A percentile compares a stretch with the other conserved stretches of the same genome.
Evolutionary conservation across 345 rosid species (phyloP).

Genomic region (Gossypium stocksii): DNA sequence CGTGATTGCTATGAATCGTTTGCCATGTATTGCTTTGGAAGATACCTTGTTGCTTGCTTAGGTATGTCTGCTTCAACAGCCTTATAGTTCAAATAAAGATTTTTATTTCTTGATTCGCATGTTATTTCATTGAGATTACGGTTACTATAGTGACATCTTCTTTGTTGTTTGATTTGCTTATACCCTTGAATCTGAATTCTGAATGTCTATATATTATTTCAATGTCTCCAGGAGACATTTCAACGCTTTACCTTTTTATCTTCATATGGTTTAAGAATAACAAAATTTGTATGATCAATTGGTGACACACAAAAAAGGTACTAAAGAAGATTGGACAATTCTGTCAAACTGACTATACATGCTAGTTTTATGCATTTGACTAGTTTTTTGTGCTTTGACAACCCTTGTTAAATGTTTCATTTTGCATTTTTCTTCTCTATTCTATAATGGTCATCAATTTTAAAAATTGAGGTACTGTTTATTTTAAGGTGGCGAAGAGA

Average conservation of each 20-base stretch:
- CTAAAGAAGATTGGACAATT: neutral
- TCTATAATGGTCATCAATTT: neutral
- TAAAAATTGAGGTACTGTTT: neutral
- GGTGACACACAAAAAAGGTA: neutral
- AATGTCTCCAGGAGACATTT: neutral
- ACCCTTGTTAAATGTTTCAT: neutral
- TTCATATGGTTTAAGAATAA: neutral
- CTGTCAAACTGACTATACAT: neutral
- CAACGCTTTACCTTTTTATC: too few species aligned
- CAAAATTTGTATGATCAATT: neutral
- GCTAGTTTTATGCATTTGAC: neutral
- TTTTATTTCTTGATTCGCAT: neutral
- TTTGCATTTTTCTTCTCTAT: neutral
- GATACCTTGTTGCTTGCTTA: constrained; percentile 95
- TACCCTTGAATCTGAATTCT: too few species aligned
- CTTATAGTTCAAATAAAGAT: neutral
- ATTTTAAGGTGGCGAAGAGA: constrained; percentile 80
- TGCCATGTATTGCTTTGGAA: constrained; percentile 99
- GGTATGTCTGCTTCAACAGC: constrained; percentile 46
- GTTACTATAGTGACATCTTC: neutral
- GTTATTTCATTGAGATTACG: neutral
- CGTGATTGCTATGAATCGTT: constrained; percentile 99
- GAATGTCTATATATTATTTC: neutral
- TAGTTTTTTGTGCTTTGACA: neutral
- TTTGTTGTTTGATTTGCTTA: neutral